Base-by-base conservation (phyloP, 306 rosid genomes). In the Hippophae rhamnoides region DNA sequence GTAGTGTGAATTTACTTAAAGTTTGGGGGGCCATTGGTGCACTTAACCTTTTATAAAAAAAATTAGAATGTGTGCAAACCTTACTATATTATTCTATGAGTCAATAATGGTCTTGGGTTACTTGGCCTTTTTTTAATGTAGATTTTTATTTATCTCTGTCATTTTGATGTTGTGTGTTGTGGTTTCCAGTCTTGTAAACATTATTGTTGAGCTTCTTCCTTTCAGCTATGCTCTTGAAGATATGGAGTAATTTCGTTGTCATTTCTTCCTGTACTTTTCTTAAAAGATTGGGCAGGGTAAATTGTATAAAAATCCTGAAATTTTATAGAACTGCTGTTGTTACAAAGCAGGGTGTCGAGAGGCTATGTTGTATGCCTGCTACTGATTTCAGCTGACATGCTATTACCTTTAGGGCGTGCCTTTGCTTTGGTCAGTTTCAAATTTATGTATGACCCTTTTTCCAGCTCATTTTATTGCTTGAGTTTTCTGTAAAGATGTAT, bases 261-360 rank as follows among this genome's bases (percentile, higher is more conserved):
- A 59, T 80, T 78, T 74, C 50, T 84, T 78, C 84, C 81, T 67
- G 67, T 63, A 76, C 76, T 74, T 84, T 81, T 79, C 66, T 69
- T 84, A 68, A 27, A 27, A 76, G 66, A 58, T 74, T 86, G 88
- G 87, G 82, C 94, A 61, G 65, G 68, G 47, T 82, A 74, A 71
- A 72, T 77, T 76, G 61, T 27, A 27, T 78, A 70, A 56, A 66
- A 72, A 71, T 62, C 54, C 62, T 82, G 73, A 68, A 73, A 75
- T 72, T 89, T 87, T 80, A 84, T 84, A 84, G 75, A 80, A 79
- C 95, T 90, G 78, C 54, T 80, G 72, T 90, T 89, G 89, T 90
- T 90, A 86, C 87, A 63, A 86, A 90, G 94, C 97, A 90, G 97
- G 97, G 83, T 76, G 95, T 73, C 88, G 76, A 72, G 95, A 80